Base-by-base conservation (phyloP, 257 asterid genomes). In the Scutellaria galericulata region DNA sequence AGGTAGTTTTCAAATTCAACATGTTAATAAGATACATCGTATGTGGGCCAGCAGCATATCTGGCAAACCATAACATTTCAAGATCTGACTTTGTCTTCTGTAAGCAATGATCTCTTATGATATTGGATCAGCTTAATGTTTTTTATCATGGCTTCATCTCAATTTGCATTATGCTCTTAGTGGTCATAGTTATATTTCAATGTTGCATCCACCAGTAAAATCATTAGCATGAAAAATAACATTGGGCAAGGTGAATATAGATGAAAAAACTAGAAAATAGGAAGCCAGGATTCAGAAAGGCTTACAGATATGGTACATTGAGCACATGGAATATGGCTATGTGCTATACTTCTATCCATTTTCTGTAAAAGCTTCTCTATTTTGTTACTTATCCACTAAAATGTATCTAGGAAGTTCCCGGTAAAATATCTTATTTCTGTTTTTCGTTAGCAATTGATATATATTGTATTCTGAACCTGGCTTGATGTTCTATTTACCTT, bases 41-140 rank as follows among this genome's bases (percentile, higher is more conserved):
- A 44, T 65, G 5, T 15, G 59, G 22, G 40, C 62, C 51, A 41
- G 37, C 40, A 18, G 20, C 39, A 57, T 11, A 20, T 74, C 24
- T 1, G 45, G 37, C 55, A 12, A 59, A 40, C 53, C 60, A 13
- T 37, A 42, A 12, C 69, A 55, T 47, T 54, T 20, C 31, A 46
- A 74, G 75, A 62, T 64, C 45, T 45, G 22, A 52, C 27, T 54
- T 70, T 62, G 61, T 50, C 62, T 46, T 64, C 51, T 70, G 50
- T 12, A 35, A 54, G 20, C 5, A 42, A 39, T 47, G 31, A 41
- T 24, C 27, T 11, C 40, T 45, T 6, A 9, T 7, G 53, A 46
- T 48, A 14, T 13, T 46, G 15, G 54, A 62, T 53, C 14, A n/a
- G 57, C 55, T 60, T 62, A 46, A 35, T 78, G 37, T 60, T 11